phyloP scores from a whole-genome alignment of 2,329 filamentous ascomycete genomes.

The Colletotrichum echinochloae region DNA sequence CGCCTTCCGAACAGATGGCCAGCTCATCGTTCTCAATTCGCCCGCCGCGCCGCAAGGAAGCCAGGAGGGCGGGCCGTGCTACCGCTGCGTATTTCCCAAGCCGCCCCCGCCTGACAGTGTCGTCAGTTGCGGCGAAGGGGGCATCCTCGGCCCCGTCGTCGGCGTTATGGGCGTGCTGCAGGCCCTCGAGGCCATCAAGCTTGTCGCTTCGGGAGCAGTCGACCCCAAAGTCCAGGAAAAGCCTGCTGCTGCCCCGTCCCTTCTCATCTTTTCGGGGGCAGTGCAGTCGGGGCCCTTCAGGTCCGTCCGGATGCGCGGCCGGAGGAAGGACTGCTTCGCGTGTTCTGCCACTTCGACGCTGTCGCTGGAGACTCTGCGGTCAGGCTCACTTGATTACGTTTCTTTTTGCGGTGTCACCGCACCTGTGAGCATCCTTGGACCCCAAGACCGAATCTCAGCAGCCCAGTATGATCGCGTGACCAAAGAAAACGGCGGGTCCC shows the following conservation, averaged over 20 bases:
- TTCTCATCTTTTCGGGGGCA: slow-evolving; percentile 63
- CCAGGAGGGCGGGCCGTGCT: slow-evolving; percentile 80
- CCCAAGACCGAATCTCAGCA: slow-evolving; percentile 76
- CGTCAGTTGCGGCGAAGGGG: slow-evolving; percentile 90
- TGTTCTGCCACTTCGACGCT: slow-evolving; percentile 76
- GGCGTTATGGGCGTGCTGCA: slow-evolving; percentile 94
- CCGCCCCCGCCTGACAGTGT: slow-evolving; percentile 88
- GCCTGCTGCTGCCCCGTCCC: slow-evolving; percentile 43
- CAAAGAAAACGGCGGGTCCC: slow-evolving; percentile 45
- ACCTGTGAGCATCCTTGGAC: slow-evolving; percentile 67
- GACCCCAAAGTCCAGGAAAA: slow-evolving; percentile 42
- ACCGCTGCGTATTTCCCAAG: slow-evolving; percentile 90
- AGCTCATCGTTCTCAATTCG: slow-evolving; percentile 88
- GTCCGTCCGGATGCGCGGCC: slow-evolving; percentile 77
- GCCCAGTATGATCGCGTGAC: slow-evolving; percentile 63
- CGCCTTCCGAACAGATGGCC: slow-evolving; percentile 88
- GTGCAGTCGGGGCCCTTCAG: slow-evolving; percentile 68
- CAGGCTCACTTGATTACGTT: slow-evolving; percentile 82
- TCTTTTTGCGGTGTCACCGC: slow-evolving; percentile 80
- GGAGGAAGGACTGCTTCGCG: slow-evolving; percentile 78
- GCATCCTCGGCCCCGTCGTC: slow-evolving; percentile 91
- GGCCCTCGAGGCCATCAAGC: slow-evolving; percentile 87
- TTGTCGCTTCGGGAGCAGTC: slow-evolving; percentile 67
- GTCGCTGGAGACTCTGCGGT: slow-evolving; percentile 70
- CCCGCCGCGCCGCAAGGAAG: slow-evolving; percentile 74